Percentiles rank a stretch among this genome's conserved stretches.
Evolutionary conservation across 2,329 filamentous ascomycete species (phyloP).

Genomic region (Helotiales sp.): DNA sequence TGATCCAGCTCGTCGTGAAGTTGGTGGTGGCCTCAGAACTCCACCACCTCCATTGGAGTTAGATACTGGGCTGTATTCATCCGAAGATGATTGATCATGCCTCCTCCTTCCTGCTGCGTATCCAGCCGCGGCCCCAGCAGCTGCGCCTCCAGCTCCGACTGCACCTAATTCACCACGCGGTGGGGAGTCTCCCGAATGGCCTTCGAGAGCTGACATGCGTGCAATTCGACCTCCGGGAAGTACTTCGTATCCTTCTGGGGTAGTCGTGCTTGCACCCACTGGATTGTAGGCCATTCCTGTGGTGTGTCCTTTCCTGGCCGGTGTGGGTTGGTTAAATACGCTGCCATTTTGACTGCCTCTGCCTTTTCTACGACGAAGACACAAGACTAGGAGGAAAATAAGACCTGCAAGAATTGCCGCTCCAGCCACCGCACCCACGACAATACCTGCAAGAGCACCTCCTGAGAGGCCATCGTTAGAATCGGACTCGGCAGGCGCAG

Average conservation of each 20-base stretch:
- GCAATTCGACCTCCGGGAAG: slow-evolving; percentile 89
- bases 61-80: slow-evolving; percentile 76
- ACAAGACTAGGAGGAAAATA: slow-evolving; percentile 61
- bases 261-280: slow-evolving; percentile 43
- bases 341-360: slow-evolving; percentile 67
- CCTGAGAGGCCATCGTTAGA: slow-evolving; percentile 64
- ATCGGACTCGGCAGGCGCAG: slow-evolving; percentile 18
- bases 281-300: slow-evolving; percentile 50
- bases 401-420: slow-evolving; percentile 71
- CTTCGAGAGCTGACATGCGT: slow-evolving; percentile 93
- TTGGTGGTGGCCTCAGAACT: slow-evolving; percentile 62
- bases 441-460: slow-evolving; percentile 90
- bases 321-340: slow-evolving; percentile 89
- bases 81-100: slow-evolving; percentile 70
- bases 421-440: slow-evolving; percentile 78
- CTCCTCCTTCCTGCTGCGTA: slow-evolving; percentile 51
- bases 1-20: slow-evolving; percentile 78
- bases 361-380: slow-evolving; percentile 58
- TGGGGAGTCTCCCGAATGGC: slow-evolving; percentile 67
- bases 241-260: slow-evolving; percentile 66
- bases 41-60: slow-evolving; percentile 60
- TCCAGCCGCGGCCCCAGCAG: slow-evolving; percentile 54
- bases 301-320: slow-evolving; percentile 51
- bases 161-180: slow-evolving; percentile 27
- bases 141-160: slow-evolving; percentile 48